Evolutionary conservation across 2,329 filamentous ascomycete genomes (phyloP).

Genomic region (Leptographium procerum): DNA sequence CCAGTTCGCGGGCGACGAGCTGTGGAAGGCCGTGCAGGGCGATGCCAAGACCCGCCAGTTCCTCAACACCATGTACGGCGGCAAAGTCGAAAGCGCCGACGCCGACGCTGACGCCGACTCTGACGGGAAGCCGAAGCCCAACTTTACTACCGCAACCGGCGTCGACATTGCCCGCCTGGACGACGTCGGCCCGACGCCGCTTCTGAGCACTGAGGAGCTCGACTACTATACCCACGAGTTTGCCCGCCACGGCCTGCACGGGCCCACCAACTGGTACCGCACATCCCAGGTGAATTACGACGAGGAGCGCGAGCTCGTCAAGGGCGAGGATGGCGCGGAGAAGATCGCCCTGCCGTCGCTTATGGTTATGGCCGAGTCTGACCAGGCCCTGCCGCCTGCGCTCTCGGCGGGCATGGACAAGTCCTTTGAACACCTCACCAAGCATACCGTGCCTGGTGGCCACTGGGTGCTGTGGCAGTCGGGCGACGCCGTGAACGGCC

Average conservation of each 20-base stretch:
- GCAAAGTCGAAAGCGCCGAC: slow-evolving; percentile 33
- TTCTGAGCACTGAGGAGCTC: slow-evolving; percentile 59
- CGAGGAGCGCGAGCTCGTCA: slow-evolving; percentile 54
- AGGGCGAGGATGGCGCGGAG: slow-evolving; percentile 32
- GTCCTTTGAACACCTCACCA: slow-evolving; percentile 52
- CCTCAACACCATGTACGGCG: slow-evolving; percentile 61
- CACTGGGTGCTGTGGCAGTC: slow-evolving; percentile 82
- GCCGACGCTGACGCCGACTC: slow-evolving; percentile 27
- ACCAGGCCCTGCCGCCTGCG: slow-evolving; percentile 59
- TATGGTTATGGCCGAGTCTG: slow-evolving; percentile 61
- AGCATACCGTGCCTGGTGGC: slow-evolving; percentile 51
- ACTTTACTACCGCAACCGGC: slow-evolving; percentile 46
- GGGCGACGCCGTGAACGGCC: slow-evolving; percentile 55
- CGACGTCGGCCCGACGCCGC: slow-evolving; percentile 40
- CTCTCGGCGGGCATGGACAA: slow-evolving; percentile 64
- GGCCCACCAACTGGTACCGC: slow-evolving; percentile 84
- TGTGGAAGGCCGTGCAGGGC: slow-evolving; percentile 43
- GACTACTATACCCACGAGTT: slow-evolving; percentile 69
- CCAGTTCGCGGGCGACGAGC: slow-evolving; percentile 60
- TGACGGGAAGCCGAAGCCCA: slow-evolving; percentile 29
- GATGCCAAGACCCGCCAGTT: slow-evolving; percentile 51
- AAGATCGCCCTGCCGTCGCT: slow-evolving; percentile 54
- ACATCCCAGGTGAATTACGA: slow-evolving; percentile 60
- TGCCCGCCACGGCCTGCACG: slow-evolving; percentile 59
- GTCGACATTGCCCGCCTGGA: slow-evolving; percentile 51